A percentile compares a stretch with the other conserved stretches of the same genome.
These are phyloP conservation scores for Pichia terricola DNA, from an alignment of 1,139 yeast species.

Conservation along the genomic window DNA sequence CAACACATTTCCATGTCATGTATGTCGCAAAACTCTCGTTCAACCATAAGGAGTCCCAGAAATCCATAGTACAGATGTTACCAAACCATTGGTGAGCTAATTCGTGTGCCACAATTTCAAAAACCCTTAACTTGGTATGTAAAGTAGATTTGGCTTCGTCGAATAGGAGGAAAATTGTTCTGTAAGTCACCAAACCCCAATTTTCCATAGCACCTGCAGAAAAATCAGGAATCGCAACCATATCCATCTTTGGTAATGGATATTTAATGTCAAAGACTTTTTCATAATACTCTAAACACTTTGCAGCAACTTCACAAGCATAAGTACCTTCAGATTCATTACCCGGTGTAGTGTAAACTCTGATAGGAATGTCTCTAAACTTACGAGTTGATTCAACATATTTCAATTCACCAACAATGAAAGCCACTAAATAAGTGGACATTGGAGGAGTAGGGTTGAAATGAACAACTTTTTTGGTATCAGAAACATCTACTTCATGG, in stretches of 20 bases:
- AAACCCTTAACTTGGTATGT: conserved; percentile 40
- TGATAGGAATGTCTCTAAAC: conserved; percentile 40
- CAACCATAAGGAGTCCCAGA: conserved; percentile 58
- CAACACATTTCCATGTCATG: conserved; percentile 46
- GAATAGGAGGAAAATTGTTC: conserved; percentile 43
- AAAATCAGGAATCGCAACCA: conserved; percentile 50
- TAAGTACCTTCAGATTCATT: conserved; percentile 41
- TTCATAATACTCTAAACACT: conserved; percentile 44
- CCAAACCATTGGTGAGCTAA: conserved; percentile 62
- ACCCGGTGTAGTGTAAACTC: conserved; percentile 50
- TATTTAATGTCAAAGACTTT: conserved; percentile 45
- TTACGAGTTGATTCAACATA: conserved; percentile 38
- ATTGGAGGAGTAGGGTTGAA: conserved; percentile 43
- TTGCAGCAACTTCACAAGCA: conserved; percentile 45
- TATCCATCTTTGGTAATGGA: conserved; percentile 52
- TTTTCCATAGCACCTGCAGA: conserved; percentile 59
- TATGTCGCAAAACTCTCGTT: conserved; percentile 59
- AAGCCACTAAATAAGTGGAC: conserved; percentile 51
- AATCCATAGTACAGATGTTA: conserved; percentile 53
- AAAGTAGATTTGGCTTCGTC: conserved; percentile 39
- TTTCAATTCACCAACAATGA: conserved; percentile 50
- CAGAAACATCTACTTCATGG: conserved; percentile 33
- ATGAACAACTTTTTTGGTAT: conserved; percentile 35
- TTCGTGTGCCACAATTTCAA: conserved; percentile 53
- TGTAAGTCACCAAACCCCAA: conserved; percentile 49